Evolutionary conservation across 768 basidiomycete species (phyloP).

Genomic region (Heimioporus sp.): DNA sequence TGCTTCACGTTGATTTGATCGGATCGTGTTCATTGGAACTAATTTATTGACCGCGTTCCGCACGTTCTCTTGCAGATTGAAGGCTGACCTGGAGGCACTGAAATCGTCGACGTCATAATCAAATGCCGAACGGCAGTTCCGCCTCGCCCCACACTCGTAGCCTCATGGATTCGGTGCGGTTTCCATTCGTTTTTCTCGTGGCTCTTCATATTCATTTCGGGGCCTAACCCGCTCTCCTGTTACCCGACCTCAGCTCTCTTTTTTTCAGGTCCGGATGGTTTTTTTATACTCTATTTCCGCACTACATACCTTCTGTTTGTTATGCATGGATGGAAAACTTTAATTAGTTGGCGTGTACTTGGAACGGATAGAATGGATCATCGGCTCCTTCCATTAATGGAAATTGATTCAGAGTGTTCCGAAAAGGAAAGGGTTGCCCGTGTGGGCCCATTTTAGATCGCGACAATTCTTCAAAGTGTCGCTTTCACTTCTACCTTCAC

Average conservation of each 20-base stretch:
- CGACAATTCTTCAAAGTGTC: not conserved
- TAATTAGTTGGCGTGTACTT: slow-evolving; percentile 24
- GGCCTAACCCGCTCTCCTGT: not conserved
- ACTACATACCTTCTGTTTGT: slow-evolving; percentile 27
- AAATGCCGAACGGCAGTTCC: slow-evolving; percentile 11
- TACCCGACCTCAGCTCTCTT: not conserved
- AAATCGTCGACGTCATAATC: slow-evolving; percentile 32
- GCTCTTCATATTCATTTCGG: slow-evolving; percentile 16
- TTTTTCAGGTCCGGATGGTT: slow-evolving; percentile 5
- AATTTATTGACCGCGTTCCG: slow-evolving; percentile 37
- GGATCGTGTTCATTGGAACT: slow-evolving; percentile 20
- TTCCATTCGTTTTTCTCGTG: slow-evolving; percentile 25
- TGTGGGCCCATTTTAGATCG: slow-evolving; percentile 6
- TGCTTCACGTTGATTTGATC: slow-evolving; percentile 14
- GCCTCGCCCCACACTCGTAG: slow-evolving; percentile 10
- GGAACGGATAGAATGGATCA: slow-evolving; percentile 9
- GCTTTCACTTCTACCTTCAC: slow-evolving; percentile 4
- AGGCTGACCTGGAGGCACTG: slow-evolving; percentile 59
- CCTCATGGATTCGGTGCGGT: slow-evolving; percentile 38
- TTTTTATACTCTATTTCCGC: slow-evolving; percentile 27
- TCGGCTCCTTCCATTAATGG: not conserved
- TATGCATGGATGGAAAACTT: slow-evolving; percentile 20
- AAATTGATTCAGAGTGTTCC: not conserved
- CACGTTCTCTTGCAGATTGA: slow-evolving; percentile 50
- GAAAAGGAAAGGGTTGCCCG: not conserved